Evolutionary conservation across 1,284 basidiomycete species (phyloP), one percentile per base, ranked within the genome.

Genomic region (Ustilago curta): DNA sequence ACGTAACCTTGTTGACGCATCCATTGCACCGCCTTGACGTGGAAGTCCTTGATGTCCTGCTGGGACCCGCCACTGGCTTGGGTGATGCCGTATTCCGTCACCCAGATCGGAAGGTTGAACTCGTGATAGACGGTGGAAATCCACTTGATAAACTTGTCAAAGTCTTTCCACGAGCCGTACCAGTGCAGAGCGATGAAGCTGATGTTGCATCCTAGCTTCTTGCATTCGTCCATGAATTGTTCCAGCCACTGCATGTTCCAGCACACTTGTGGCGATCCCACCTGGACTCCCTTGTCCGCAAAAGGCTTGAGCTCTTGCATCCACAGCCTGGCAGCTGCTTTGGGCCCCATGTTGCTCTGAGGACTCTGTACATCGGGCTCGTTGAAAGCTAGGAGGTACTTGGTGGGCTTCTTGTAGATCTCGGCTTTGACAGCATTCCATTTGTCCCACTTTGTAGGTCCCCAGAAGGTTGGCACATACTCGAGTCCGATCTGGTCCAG

Each of bases 81-180:
- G 6, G 81, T 84, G 45, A 80, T 48, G 55, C 83, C 83, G 62
- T 76, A 82, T 74, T 84, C 83, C n/a, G 82, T 82, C 19, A 84
- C 21, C 83, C 83, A 84, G 48, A 84, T 68, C 4, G 64, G 66
- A 23, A 74, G 35, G 2, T 51, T 45, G 56, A 61, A 80, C 14
- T 50, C 63, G 3, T 76, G 48, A 65, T 80, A 68, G 8, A 82
- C 75, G 19, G 53, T 60, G 37, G 59, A 35, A 44, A 83, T 61
- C 76, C 74, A 84, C 9, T 57, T 56, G 39, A 72, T 79, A 29
- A 83, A 70, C 40, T 73, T 68, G 64, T 70, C 76, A 19, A 81
- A 60, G 52, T 83, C 80, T 12, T 61, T 49, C 57, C 64, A 73
- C 18, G 69, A 65, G 8, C 82, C 82, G 64, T 84, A 84, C 79